A percentile compares a stretch with the other conserved stretches of the same genome.
Evolutionary conservation across 2,329 filamentous ascomycete genomes (phyloP).

Genomic region (Clonostachys sp.): DNA sequence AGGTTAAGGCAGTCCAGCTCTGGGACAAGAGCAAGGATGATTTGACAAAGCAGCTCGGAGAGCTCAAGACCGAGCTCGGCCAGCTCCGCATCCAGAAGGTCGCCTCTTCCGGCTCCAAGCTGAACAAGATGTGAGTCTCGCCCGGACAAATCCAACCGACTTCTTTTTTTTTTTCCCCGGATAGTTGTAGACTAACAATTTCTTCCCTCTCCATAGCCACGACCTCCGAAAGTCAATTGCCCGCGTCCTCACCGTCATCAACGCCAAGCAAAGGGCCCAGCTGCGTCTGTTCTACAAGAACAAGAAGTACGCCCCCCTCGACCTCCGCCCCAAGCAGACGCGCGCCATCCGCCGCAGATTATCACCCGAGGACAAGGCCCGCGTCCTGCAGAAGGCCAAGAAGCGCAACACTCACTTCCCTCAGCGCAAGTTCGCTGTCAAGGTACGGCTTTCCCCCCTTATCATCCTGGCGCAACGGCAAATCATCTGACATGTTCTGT

Average conservation of each 20-base stretch:
- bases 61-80: conserved; percentile 94
- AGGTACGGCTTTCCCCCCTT: conserved; percentile 55
- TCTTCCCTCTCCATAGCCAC: conserved; percentile 57
- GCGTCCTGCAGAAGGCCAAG: conserved; percentile 88
- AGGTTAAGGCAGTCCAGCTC: conserved; percentile 94
- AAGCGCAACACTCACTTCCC: conserved; percentile 97
- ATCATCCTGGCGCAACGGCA: background rate
- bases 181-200: conserved; percentile 7
- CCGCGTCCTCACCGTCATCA: conserved; percentile 98
- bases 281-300: conserved; percentile 99
- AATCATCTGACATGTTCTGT: background rate
- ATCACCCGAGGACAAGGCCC: conserved; percentile 83
- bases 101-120: conserved; percentile 88
- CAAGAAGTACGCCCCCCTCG: conserved; percentile 99
- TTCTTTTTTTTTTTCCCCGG: background rate
- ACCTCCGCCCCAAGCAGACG: conserved; percentile 97
- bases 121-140: conserved; percentile 85
- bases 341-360: conserved; percentile 95
- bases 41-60: conserved; percentile 87
- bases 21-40: conserved; percentile 99
- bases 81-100: conserved; percentile 99
- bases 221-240: conserved; percentile 99
- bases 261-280: conserved; percentile 97
- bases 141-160: background rate
- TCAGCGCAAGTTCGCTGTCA: conserved; percentile 97